Evolutionary conservation across 805 yeast species (phyloP).

Genomic region (Huiozyma sinensis): DNA sequence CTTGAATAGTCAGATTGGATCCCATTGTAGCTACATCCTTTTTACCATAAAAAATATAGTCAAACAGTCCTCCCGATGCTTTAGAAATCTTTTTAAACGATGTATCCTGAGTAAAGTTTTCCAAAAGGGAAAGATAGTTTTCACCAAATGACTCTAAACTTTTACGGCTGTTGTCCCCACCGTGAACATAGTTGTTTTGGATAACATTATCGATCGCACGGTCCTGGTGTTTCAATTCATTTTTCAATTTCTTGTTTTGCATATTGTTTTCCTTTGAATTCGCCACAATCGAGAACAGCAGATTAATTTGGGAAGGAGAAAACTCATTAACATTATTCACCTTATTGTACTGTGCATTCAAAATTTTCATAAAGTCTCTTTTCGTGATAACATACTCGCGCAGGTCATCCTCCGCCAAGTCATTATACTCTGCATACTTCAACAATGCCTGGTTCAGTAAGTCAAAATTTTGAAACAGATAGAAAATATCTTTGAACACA

Average conservation of each 20-base stretch:
- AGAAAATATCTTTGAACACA: conserved; percentile 31
- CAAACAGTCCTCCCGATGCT: not conserved
- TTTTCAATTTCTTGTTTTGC: conserved; percentile 2
- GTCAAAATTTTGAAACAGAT: conserved; percentile 32
- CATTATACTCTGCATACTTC: conserved; percentile 24
- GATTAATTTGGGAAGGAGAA: conserved; percentile 33
- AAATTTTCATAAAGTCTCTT: conserved; percentile 26
- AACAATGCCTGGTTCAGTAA: conserved; percentile 30
- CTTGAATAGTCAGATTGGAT: conserved; percentile 28
- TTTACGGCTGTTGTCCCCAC: conserved; percentile 11
- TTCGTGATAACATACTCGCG: conserved; percentile 28
- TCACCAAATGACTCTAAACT: conserved; percentile 19
- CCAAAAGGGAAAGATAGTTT: conserved; percentile 9
- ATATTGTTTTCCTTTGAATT: conserved; percentile 25
- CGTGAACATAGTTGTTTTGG: conserved; percentile 20
- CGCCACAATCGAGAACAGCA: conserved; percentile 29
- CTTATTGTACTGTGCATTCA: conserved; percentile 31
- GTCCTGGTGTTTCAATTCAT: conserved; percentile 16
- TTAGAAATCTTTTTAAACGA: conserved; percentile 1
- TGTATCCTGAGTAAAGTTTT: conserved; percentile 1
- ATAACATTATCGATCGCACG: conserved; percentile 20
- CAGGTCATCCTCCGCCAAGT: conserved; percentile 21
- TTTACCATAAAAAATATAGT: conserved; percentile 2
- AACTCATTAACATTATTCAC: conserved; percentile 32
- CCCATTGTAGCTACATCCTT: conserved; percentile 13